Evolutionary conservation across 75 land plant genomes (phyloP).

Genomic region (Pinus taeda): DNA sequence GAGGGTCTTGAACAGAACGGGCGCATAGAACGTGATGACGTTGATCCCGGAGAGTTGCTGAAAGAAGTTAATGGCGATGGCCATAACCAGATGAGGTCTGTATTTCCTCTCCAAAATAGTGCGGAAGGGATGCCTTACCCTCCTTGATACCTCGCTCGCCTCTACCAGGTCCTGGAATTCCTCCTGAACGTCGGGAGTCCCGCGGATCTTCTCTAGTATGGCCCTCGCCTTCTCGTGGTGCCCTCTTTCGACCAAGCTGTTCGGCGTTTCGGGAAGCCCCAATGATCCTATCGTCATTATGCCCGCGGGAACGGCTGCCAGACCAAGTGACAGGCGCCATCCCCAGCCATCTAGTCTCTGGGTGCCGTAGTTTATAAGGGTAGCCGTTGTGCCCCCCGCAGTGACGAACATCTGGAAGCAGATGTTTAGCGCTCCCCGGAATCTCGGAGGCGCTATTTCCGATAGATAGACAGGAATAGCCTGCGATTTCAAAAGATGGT

Average conservation of each 20-base stretch:
- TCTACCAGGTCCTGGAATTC: conserved; percentile 60
- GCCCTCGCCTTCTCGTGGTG: conserved; percentile 27
- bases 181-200: conserved; percentile 47
- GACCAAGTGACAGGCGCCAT: conserved; percentile 68
- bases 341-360: conserved; percentile 41
- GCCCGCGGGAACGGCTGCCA: conserved; percentile 65
- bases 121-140: conserved; percentile 55
- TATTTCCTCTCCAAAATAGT: conserved; percentile 43
- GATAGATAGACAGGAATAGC: conserved; percentile 1
- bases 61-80: conserved; percentile 38
- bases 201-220: conserved; percentile 48
- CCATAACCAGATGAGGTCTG: conserved; percentile 60
- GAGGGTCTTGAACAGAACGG: conserved; percentile 47
- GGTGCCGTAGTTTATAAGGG: conserved; percentile 25
- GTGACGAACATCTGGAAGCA: conserved; percentile 31
- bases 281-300: conserved; percentile 62
- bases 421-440: neutral
- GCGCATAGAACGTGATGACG: conserved; percentile 69
- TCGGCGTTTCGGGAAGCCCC: conserved; percentile 76
- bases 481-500: neutral
- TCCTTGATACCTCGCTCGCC: conserved; percentile 55
- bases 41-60: conserved; percentile 59
- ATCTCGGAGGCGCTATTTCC: neutral
- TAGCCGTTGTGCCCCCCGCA: conserved; percentile 29
- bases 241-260: conserved; percentile 74